Conservation (phyloP, 345 rosid species). For the Excoecaria cochinchinensis region DNA sequence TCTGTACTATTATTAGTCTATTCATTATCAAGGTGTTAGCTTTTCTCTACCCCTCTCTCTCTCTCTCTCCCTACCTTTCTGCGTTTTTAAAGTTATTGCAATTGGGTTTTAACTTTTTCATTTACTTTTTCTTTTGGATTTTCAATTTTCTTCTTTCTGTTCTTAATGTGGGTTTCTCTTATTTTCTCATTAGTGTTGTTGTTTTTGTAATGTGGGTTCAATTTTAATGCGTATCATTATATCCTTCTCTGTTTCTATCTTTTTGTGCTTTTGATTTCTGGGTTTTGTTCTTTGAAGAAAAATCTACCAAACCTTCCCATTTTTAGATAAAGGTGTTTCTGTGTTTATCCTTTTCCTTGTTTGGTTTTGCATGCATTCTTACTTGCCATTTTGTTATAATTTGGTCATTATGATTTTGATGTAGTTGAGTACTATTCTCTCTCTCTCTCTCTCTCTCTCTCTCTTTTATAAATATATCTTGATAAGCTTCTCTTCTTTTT, state of each 20-base stretch:
- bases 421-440: slow-evolving; percentile 5
- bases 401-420: slow-evolving; percentile 8
- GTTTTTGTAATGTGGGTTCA: background rate
- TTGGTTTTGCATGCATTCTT: slow-evolving; percentile 1
- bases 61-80: background rate
- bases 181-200: background rate
- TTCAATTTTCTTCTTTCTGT: background rate
- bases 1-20: background rate
- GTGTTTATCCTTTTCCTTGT: slow-evolving; percentile 4
- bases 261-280: slow-evolving; percentile 18
- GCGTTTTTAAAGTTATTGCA: too few relatives aligned
- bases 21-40: slow-evolving; percentile 22
- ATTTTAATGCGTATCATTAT: slow-evolving; percentile 3
- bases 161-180: background rate
- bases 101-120: background rate
- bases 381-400: background rate
- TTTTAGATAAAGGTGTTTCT: slow-evolving; percentile 19
- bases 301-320: slow-evolving; percentile 19
- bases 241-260: background rate
- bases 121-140: slow-evolving; percentile 13
- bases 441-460: background rate
- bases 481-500: background rate
- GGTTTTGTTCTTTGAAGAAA: slow-evolving; percentile 16
- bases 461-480: background rate
- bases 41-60: background rate